These are phyloP conservation scores for Ophiorrhiza pumila DNA, from an alignment of 257 asterid species.

Conservation along the genomic window DNA sequence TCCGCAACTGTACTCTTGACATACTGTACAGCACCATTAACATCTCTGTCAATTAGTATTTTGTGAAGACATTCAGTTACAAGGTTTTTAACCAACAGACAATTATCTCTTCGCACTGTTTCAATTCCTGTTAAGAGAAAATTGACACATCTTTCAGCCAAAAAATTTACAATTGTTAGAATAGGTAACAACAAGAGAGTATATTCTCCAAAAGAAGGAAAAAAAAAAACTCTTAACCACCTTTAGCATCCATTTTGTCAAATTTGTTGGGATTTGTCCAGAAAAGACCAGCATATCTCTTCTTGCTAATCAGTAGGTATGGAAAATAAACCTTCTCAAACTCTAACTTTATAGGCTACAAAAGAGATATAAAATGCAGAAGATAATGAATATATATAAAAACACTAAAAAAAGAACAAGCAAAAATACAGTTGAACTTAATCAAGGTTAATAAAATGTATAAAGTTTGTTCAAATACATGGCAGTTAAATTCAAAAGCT, in stretches of 20 bases:
- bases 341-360: constrained; percentile 90
- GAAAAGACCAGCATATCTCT: constrained; percentile 98
- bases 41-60: constrained; percentile 83
- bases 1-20: constrained; percentile 91
- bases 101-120: constrained; percentile 95
- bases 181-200: background rate
- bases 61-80: constrained; percentile 91
- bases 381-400: background rate
- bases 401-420: background rate
- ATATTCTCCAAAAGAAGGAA: constrained; percentile 1
- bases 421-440: background rate
- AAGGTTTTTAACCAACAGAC: constrained; percentile 89
- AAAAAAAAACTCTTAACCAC: constrained; percentile 41
- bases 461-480: background rate
- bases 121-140: constrained; percentile 69
- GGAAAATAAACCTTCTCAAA: constrained; percentile 97
- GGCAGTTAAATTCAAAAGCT: background rate
- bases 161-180: background rate
- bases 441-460: background rate
- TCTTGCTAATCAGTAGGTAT: constrained; percentile 90
- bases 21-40: constrained; percentile 94
- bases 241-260: constrained; percentile 98
- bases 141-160: constrained; percentile 8
- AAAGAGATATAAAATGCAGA: constrained; percentile 17
- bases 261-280: constrained; percentile 94